phyloP scores from a whole-genome alignment of 2,329 filamentous ascomycete species.

The Ophioceras dolichostomum region DNA sequence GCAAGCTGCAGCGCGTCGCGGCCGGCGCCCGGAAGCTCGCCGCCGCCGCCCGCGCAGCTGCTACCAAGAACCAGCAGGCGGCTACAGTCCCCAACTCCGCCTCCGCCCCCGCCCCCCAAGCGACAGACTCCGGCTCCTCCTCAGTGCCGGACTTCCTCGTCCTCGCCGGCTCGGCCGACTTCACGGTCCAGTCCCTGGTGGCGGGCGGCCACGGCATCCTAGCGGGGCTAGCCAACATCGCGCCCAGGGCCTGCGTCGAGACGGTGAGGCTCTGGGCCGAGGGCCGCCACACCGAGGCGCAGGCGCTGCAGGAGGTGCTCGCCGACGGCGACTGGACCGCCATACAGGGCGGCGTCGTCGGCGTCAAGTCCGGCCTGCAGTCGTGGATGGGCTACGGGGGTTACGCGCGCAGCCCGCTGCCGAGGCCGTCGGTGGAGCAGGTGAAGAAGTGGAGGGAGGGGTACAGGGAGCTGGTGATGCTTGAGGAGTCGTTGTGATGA shows the following conservation, averaged over 20 bases:
- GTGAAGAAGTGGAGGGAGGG: slow-evolving; percentile 39
- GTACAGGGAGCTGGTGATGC: slow-evolving; percentile 35
- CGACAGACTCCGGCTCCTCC: slow-evolving; percentile 14
- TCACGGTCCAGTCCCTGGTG: slow-evolving; percentile 55
- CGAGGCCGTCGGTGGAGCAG: slow-evolving; percentile 36
- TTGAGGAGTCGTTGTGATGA: slow-evolving; percentile 36
- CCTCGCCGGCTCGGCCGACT: slow-evolving; percentile 62
- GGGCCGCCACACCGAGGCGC: slow-evolving; percentile 46
- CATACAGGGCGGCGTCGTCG: slow-evolving; percentile 59
- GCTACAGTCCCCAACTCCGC: no score
- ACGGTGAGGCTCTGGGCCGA: slow-evolving; percentile 47
- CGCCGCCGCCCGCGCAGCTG: slow-evolving; percentile 14
- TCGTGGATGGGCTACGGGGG: slow-evolving; percentile 57
- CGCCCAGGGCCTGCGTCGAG: slow-evolving; percentile 52
- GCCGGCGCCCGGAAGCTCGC: slow-evolving; percentile 37
- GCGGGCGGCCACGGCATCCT: slow-evolving; percentile 61
- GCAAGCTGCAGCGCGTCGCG: slow-evolving; percentile 52
- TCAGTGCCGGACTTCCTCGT: slow-evolving; percentile 46
- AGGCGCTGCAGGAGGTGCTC: slow-evolving; percentile 51
- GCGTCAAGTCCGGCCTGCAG: slow-evolving; percentile 56
- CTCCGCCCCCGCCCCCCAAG: no score
- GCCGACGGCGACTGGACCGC: slow-evolving; percentile 61
- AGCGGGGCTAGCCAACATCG: slow-evolving; percentile 59
- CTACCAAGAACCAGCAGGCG: no score
- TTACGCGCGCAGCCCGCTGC: slow-evolving; percentile 33